phyloP scores from a whole-genome alignment of 2,329 filamentous ascomycete species.

The Penicillium psychrosexuale region DNA sequence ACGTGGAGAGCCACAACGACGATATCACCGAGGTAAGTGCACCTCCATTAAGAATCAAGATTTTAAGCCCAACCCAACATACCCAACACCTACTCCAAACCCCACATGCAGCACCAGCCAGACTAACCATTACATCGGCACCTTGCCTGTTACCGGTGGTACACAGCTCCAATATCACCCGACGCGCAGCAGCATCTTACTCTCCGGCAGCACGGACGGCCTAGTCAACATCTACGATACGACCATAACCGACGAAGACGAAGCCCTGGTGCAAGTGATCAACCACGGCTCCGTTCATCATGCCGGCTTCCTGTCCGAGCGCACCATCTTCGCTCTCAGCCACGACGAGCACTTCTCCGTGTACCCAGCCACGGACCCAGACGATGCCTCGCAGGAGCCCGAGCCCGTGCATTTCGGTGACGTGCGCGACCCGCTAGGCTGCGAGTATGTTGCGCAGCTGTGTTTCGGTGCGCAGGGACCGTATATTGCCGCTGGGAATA shows the following conservation, averaged over 20 bases:
- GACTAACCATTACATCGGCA: conserved; percentile 10
- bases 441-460: conserved; percentile 60
- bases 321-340: conserved; percentile 57
- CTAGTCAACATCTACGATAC: conserved; percentile 62
- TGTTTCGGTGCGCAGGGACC: conserved; percentile 43
- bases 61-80: neutral
- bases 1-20: conserved; percentile 53
- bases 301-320: conserved; percentile 56
- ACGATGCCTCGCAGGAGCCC: conserved; percentile 47
- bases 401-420: conserved; percentile 54
- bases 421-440: conserved; percentile 52
- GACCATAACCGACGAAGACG: conserved; percentile 57
- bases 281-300: conserved; percentile 63
- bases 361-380: conserved; percentile 52
- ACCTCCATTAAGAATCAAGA: conserved; percentile 9
- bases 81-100: neutral
- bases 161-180: conserved; percentile 52
- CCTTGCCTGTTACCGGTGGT: neutral
- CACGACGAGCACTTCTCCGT: conserved; percentile 62
- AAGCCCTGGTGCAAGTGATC: conserved; percentile 60
- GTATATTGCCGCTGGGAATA: conserved; percentile 50
- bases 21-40: conserved; percentile 56
- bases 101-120: neutral
- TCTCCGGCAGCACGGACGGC: conserved; percentile 62
- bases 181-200: conserved; percentile 50